A percentile compares a stretch with the other conserved stretches of the same genome.
These are phyloP conservation scores for Byssothecium circinans DNA, from an alignment of 2,329 filamentous ascomycete genomes.

Conservation along the genomic window DNA sequence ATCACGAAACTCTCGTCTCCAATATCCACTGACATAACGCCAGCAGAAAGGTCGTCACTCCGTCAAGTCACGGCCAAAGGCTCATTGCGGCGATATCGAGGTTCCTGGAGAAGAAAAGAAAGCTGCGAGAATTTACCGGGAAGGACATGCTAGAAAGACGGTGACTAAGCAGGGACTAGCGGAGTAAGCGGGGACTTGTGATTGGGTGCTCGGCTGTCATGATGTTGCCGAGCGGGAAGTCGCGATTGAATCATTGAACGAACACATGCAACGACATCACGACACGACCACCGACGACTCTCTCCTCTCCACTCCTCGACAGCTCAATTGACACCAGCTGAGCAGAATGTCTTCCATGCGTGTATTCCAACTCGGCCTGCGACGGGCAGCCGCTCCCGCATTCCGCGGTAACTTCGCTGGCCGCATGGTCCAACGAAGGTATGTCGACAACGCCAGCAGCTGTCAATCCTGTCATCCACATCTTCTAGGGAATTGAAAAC, in stretches of 20 bases:
- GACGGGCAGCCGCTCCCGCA: slow-evolving; percentile 45
- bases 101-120: slow-evolving; percentile 35
- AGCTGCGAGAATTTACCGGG: slow-evolving; percentile 39
- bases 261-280: slow-evolving; percentile 31
- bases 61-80: slow-evolving; percentile 37
- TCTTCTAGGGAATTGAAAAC: slow-evolving; percentile 7
- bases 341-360: slow-evolving; percentile 49
- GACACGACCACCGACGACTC: slow-evolving; percentile 27
- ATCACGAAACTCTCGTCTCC: slow-evolving; percentile 48
- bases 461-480: slow-evolving; percentile 2
- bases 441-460: slow-evolving; percentile 26
- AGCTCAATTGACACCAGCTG: slow-evolving; percentile 20
- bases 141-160: slow-evolving; percentile 5
- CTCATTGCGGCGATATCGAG: slow-evolving; percentile 45
- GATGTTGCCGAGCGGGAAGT: slow-evolving; percentile 23
- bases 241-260: slow-evolving; percentile 15
- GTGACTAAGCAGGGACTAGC: slow-evolving; percentile 22
- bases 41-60: slow-evolving; percentile 42
- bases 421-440: slow-evolving; percentile 54
- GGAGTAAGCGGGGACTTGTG: slow-evolving; percentile 19
- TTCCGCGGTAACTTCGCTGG: slow-evolving; percentile 45
- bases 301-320: slow-evolving; percentile 17
- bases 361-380: slow-evolving; percentile 49
- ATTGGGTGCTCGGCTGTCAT: slow-evolving; percentile 34
- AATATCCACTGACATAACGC: slow-evolving; percentile 44